Base-by-base conservation (phyloP, 345 rosid species). In the Pistacia vera region DNA sequence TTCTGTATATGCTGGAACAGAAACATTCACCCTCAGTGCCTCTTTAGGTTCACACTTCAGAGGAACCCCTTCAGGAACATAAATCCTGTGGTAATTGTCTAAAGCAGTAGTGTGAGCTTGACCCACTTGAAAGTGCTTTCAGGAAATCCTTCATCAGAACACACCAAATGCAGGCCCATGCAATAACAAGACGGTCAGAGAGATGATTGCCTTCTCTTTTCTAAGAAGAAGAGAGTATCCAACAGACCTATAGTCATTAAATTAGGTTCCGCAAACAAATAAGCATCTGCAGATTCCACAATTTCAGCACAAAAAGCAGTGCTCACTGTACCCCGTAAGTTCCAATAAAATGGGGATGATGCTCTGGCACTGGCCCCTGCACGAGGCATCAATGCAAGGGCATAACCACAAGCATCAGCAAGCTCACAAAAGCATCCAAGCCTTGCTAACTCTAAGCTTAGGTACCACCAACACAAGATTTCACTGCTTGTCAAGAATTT, bases 291-390 rank as follows among this genome's bases (percentile, higher is more conserved):
- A 22, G 95, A 90, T 77, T 92, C 97, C 77, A 92, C 97, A 20
- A 92, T 92, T 83, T 92, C 95, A 20, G 93, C 86, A 74, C 97
- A 90, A 72, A 92, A 92, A 0, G 92, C 83, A 22, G 95, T 86
- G 81, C 95, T 90, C 73, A 90, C 91, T 5, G 92, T 92, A 35
- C 97, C 97, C 95, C 95, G 48, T 88, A 92, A 11, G 97, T 92
- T 52, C 97, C 97, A 18, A 90, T 78, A 85, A 90, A 92, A 81
- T 80, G 97, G 8, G 93, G 86, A 69, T 92, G 97, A 62, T 85
- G 80, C 84, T 92, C 97, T 0, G 97, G 93, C 11, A 92, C 84
- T 5, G 85, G 79, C 22, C 97, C 97, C 63, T 92, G 90, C 2
- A 85, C 95, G 85, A 20, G 97, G 97, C 97, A 92, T 86, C 73